Percentiles rank a stretch among this genome's conserved stretches.
Evolutionary conservation across 1,139 yeast genomes (phyloP).

Genomic region (Blastobotrys niveus): DNA sequence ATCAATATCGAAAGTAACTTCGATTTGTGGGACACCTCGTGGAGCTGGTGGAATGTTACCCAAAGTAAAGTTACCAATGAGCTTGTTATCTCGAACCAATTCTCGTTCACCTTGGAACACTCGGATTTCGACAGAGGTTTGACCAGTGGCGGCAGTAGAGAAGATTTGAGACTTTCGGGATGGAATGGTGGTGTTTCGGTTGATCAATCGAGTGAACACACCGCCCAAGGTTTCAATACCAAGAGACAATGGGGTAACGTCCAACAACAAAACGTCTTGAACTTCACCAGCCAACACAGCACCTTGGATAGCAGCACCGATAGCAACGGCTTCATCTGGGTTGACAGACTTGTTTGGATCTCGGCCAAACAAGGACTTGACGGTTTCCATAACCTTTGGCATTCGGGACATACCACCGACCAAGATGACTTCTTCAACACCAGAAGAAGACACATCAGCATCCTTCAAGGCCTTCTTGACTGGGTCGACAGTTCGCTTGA

Average conservation of each 20-base stretch:
- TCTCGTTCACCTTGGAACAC: conserved; percentile 99
- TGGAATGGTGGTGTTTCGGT: conserved; percentile 97
- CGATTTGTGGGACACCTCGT: conserved; percentile 99
- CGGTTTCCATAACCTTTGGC: conserved; percentile 99
- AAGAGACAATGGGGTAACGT: conserved; percentile 93
- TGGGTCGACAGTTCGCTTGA: conserved; percentile 93
- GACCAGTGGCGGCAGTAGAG: conserved; percentile 99
- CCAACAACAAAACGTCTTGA: conserved; percentile 87
- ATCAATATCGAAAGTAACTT: conserved; percentile 95
- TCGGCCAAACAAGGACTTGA: conserved; percentile 83
- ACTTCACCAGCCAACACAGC: conserved; percentile 99
- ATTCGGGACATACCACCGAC: conserved; percentile 99
- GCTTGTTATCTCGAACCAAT: conserved; percentile 96
- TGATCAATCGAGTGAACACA: conserved; percentile 94
- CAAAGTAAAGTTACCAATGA: conserved; percentile 95
- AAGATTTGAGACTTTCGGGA: conserved; percentile 95
- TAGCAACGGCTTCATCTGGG: conserved; percentile 99
- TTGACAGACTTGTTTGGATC: conserved; percentile 98
- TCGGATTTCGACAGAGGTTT: conserved; percentile 97
- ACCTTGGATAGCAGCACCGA: conserved; percentile 99
- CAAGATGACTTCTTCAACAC: conserved; percentile 87
- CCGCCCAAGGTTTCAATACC: conserved; percentile 99
- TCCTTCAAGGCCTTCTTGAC: conserved; percentile 98
- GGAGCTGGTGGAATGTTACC: conserved; percentile 93
- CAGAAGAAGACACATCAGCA: conserved; percentile 80